A percentile compares a stretch with the other conserved stretches of the same genome.
These are phyloP conservation scores for Ogataea sp. DNA, from an alignment of 805 yeast genomes.

Conservation along the genomic window DNA sequence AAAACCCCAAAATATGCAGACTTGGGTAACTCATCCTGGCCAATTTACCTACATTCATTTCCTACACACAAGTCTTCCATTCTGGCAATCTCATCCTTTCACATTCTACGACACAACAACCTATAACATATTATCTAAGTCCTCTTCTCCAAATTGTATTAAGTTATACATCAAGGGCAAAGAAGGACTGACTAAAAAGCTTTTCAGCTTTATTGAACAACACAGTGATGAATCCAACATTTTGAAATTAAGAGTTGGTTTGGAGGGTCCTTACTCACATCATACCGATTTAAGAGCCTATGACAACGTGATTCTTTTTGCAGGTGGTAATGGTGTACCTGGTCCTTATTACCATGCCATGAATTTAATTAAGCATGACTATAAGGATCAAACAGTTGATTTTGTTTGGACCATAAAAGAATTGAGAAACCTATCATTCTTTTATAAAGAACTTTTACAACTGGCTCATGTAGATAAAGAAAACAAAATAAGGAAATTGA, in stretches of 20 bases:
- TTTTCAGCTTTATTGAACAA: conserved; percentile 23
- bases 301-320: conserved; percentile 35
- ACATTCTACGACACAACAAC: conserved; percentile 26
- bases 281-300: conserved; percentile 30
- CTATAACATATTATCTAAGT: conserved; percentile 14
- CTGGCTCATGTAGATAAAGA: conserved; percentile 9
- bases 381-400: conserved; percentile 10
- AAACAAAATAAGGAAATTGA: conserved; percentile 8
- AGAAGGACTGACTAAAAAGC: conserved; percentile 37
- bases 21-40: conserved; percentile 47
- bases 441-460: conserved; percentile 29
- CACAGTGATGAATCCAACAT: conserved; percentile 3
- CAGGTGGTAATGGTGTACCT: conserved; percentile 56
- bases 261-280: conserved; percentile 54
- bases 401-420: conserved; percentile 42
- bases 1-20: conserved; percentile 21
- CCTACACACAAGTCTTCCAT: conserved; percentile 23
- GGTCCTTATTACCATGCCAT: conserved; percentile 41
- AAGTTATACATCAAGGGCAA: conserved; percentile 40
- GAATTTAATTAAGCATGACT: conserved; percentile 3
- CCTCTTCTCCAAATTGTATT: conserved; percentile 7
- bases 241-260: conserved; percentile 27
- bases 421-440: conserved; percentile 33
- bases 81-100: conserved; percentile 65
- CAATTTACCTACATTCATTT: conserved; percentile 50